Percentiles rank a stretch among this genome's conserved stretches.
Evolutionary conservation across 495 filamentous ascomycete genomes (phyloP).

Genomic region (Cercophora samala): DNA sequence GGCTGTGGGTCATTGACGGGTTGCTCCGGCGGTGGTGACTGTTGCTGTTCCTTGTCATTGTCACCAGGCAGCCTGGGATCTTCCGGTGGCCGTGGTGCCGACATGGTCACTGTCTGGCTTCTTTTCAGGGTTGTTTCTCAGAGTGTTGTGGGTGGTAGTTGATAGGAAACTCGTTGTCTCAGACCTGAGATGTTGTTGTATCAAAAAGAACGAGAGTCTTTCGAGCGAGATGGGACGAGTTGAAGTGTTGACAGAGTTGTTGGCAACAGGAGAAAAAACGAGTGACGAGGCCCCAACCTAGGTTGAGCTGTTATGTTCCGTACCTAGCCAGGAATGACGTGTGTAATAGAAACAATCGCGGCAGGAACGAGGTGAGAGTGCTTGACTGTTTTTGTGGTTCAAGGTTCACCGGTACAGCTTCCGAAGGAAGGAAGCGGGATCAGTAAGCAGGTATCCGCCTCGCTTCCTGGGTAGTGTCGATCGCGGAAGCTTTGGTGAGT

Average conservation of each 20-base stretch:
- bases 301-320: neutral
- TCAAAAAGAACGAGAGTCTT: neutral
- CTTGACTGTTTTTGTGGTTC: neutral
- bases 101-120: slow-evolving; percentile 10
- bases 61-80: neutral
- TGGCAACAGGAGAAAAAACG: neutral
- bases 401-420: neutral
- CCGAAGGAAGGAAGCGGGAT: neutral
- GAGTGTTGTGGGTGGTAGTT: neutral
- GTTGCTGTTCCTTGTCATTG: neutral
- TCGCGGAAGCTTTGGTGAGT: neutral
- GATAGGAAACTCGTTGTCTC: neutral
- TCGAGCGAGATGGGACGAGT: neutral
- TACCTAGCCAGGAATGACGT: neutral
- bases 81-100: slow-evolving; percentile 15
- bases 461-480: neutral
- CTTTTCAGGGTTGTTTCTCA: neutral
- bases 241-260: neutral
- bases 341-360: neutral
- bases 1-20: neutral
- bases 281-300: neutral
- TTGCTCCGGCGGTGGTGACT: neutral
- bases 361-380: neutral
- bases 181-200: neutral
- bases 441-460: neutral